These are phyloP conservation scores for Boletellus ananas DNA, from an alignment of 768 basidiomycete species.

Conservation along the genomic window DNA sequence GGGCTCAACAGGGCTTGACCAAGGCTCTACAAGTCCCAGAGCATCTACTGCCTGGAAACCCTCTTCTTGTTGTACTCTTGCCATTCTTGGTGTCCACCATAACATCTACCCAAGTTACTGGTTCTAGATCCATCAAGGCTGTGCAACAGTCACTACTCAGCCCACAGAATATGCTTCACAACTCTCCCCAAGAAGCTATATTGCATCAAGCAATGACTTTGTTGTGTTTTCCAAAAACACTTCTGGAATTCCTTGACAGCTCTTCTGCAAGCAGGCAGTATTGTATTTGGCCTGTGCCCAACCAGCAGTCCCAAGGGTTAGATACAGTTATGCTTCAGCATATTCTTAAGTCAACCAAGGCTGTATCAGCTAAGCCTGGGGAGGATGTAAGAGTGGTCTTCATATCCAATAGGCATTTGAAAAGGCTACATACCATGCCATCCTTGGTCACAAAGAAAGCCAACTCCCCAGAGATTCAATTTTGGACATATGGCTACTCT, in stretches of 20 bases:
- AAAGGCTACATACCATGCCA: constrained; percentile 46
- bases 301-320: constrained; percentile 28
- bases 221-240: constrained; percentile 44
- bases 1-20: constrained; percentile 32
- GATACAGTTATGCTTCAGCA: constrained; percentile 43
- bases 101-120: constrained; percentile 10
- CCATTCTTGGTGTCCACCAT: constrained; percentile 22
- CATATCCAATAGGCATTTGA: constrained; percentile 58
- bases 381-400: constrained; percentile 53
- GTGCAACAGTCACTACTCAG: constrained; percentile 3
- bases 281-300: constrained; percentile 44
- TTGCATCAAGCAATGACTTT: constrained; percentile 28
- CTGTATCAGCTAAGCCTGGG: constrained; percentile 36
- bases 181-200: constrained; percentile 9
- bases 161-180: background rate
- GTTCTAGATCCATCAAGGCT: constrained; percentile 12
- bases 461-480: constrained; percentile 46
- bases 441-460: constrained; percentile 44
- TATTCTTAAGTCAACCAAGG: constrained; percentile 44
- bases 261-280: constrained; percentile 37
- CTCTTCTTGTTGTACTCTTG: constrained; percentile 26
- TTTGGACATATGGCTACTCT: constrained; percentile 69
- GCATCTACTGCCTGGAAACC: constrained; percentile 11
- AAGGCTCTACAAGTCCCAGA: constrained; percentile 41
- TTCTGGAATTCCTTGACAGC: constrained; percentile 45